Conservation (phyloP, 139 green algal species). For the Coelastrella sp. region DNA sequence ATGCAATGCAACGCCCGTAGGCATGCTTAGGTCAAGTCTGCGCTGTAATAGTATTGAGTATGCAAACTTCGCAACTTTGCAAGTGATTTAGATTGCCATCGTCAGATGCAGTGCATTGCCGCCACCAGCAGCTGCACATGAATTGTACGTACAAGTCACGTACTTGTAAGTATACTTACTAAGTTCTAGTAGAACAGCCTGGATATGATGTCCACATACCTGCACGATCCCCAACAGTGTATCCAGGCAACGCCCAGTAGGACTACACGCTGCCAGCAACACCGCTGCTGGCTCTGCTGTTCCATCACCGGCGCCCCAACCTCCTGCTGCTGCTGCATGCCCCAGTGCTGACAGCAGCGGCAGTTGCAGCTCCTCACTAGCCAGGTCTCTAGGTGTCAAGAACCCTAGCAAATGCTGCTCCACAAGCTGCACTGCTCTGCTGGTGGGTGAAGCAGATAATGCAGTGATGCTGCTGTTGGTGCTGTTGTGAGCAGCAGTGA, state of each 20-base stretch:
- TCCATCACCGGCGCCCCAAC: background rate
- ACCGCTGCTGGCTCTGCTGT: background rate
- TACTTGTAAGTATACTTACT: too few relatives aligned
- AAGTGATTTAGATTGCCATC: too few relatives aligned
- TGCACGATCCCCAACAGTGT: background rate
- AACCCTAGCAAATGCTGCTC: constrained; percentile 1
- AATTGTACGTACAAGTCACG: too few relatives aligned
- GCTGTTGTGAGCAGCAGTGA: background rate
- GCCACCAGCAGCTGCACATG: too few relatives aligned
- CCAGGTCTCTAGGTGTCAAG: constrained; percentile 23
- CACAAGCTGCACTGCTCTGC: background rate
- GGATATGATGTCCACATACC: background rate
- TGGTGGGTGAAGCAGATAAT: background rate
- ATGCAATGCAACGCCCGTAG: too few relatives aligned
- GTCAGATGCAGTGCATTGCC: too few relatives aligned
- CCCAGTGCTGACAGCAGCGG: constrained; percentile 19
- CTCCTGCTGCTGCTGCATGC: background rate
- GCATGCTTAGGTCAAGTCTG: too few relatives aligned
- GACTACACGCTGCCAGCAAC: background rate
- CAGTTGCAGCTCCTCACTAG: constrained; percentile 21
- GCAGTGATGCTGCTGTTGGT: constrained; percentile 10
- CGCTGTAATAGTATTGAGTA: too few relatives aligned
- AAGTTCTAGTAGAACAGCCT: too few relatives aligned
- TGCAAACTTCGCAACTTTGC: too few relatives aligned
- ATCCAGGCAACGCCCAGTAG: constrained; percentile 19